These are phyloP conservation scores for Lanmaoa pseudosensibilis DNA, from an alignment of 768 basidiomycete species.

Conservation along the genomic window DNA sequence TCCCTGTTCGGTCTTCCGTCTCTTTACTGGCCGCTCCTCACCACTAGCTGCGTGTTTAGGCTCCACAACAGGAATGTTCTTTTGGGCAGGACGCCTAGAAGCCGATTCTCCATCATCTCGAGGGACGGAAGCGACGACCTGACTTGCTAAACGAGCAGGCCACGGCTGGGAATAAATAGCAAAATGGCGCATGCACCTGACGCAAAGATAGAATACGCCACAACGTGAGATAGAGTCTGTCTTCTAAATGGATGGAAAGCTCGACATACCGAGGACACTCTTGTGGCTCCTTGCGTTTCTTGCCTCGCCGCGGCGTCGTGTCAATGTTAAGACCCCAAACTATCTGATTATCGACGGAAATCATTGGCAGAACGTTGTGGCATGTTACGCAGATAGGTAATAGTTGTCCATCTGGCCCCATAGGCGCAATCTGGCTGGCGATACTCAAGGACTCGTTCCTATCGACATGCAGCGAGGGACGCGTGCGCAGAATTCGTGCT, in stretches of 20 bases:
- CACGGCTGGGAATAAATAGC: constrained; percentile 74
- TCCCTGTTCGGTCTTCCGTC: constrained; percentile 45
- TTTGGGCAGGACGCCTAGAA: constrained; percentile 51
- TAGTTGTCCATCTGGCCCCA: constrained; percentile 64
- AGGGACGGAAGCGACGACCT: constrained; percentile 46
- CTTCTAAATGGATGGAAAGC: constrained; percentile 25
- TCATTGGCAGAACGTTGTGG: constrained; percentile 68
- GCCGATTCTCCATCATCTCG: constrained; percentile 44
- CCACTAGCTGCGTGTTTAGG: constrained; percentile 51
- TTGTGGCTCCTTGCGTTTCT: constrained; percentile 60
- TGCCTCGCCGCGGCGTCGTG: constrained; percentile 42
- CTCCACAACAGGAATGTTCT: constrained; percentile 50
- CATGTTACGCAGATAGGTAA: constrained; percentile 75
- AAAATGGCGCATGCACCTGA: constrained; percentile 75
- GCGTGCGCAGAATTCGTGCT: constrained; percentile 49
- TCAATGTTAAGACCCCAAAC: constrained; percentile 70
- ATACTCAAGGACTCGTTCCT: constrained; percentile 40
- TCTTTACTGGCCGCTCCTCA: constrained; percentile 46
- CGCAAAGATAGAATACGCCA: constrained; percentile 13
- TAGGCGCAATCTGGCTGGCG: constrained; percentile 44
- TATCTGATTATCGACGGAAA: constrained; percentile 70
- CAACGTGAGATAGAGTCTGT: constrained; percentile 13
- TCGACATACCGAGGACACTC: constrained; percentile 70
- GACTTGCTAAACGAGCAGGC: constrained; percentile 59
- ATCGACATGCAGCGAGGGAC: constrained; percentile 40